Base-by-base conservation (phyloP, 768 basidiomycete species). In the Coprinopsis cinerea region DNA sequence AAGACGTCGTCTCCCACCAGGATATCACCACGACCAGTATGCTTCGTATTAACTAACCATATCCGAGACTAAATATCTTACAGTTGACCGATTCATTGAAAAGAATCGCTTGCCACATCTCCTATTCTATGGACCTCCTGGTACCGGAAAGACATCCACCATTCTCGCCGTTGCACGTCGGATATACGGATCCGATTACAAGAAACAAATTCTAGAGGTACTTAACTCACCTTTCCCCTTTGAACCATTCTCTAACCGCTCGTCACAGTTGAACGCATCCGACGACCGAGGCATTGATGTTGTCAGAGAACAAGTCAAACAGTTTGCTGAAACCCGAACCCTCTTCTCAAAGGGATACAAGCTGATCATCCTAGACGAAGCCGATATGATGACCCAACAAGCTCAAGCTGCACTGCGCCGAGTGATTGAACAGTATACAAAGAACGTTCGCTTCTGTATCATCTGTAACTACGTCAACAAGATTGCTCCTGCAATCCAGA, bases 381-480 rank as follows among this genome's bases (percentile, higher is more conserved):
- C 96, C n/a, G 96, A 99, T 74, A 96, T 96, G 95, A 99, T 99
- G 96, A 99, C 96, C 0, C 86, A 92, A 55, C 87, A 90, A 49
- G 96, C 96, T 1, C 96, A 99, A 63, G 90, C 94, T 2, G 96
- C 96, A 22, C 79, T 99, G 25, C 88, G 96, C 24, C 87, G 96
- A 59, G 88, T 98, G 28, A 97, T 99, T 57, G 96, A 99, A 67
- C 94, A 96, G 56, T 98, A 96, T 67, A 99, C 96, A 17, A 92
- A 87, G 69, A 98, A 98, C 61, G 96, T 97, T 57, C 85, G 96
- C 32, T 99, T 99, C 67, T 99, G 96, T 69, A 99, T 99, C 60
- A 95, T 99, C 52, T 98, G 96, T 77, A 99, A 99, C 69, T 99
- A 99, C 59, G 96, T 98, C 65, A 98, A 98, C 79, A 98, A 97